Evolutionary conservation across 768 basidiomycete genomes (phyloP).

Genomic region (Suillus americanus): DNA sequence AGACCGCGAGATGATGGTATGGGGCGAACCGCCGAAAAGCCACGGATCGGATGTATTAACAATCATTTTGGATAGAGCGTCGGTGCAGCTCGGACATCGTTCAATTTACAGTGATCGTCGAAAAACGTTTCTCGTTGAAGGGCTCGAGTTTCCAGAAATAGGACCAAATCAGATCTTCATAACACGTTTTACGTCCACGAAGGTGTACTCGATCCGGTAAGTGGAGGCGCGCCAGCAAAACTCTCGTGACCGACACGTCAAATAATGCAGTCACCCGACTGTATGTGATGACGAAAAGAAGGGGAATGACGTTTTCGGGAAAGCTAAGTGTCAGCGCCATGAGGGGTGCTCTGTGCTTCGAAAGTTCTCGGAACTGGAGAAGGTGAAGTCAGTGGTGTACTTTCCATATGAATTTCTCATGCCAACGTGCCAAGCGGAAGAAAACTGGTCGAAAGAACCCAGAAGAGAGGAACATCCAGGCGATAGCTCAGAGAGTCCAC

Average conservation of each 20-base stretch:
- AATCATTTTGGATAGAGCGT: neutral
- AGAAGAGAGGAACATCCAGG: neutral
- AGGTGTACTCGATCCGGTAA: neutral
- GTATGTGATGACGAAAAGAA: neutral
- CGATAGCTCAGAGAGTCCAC: neutral
- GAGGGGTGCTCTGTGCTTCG: neutral
- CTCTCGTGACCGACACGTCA: constrained; percentile 1
- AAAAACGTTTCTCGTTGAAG: neutral
- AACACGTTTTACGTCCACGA: constrained; percentile 5
- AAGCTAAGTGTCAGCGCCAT: neutral
- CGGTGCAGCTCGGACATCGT: neutral
- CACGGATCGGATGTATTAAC: neutral
- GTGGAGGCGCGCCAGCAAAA: neutral
- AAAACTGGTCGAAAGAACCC: neutral
- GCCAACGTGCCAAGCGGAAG: neutral
- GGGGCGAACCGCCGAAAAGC: neutral
- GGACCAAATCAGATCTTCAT: neutral
- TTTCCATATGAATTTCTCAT: neutral
- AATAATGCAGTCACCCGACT: neutral
- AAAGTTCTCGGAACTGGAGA: neutral
- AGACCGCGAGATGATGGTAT: neutral
- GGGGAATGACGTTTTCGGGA: neutral
- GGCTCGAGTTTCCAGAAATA: neutral
- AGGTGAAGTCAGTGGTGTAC: neutral
- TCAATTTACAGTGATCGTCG: neutral